Conservation (phyloP, 2,329 filamentous ascomycete genomes). For the Aspergillus aculeatus region DNA sequence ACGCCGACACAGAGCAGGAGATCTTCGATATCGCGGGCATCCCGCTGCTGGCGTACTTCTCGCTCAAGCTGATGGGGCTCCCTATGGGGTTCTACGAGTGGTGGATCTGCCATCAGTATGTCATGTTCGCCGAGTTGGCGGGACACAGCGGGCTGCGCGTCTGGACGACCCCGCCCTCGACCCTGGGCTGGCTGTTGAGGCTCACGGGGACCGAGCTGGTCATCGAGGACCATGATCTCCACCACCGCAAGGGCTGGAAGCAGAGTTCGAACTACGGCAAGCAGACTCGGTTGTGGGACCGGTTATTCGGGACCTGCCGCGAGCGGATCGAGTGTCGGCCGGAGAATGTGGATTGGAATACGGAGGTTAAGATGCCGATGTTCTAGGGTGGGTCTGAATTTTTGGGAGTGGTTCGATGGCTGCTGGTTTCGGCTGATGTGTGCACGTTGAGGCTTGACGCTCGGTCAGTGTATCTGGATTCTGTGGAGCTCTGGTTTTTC, state of each 20-base stretch:
- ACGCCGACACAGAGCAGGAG: conserved; percentile 46
- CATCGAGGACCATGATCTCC: conserved; percentile 46
- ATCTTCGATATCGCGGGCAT: conserved; percentile 46
- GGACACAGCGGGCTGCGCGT: conserved; percentile 32
- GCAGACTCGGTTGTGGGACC: conserved; percentile 42
- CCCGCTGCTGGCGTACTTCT: conserved; percentile 41
- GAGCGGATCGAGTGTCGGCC: conserved; percentile 37
- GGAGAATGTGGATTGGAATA: conserved; percentile 34
- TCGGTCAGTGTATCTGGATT: too few species aligned
- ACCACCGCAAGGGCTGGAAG: conserved; percentile 41
- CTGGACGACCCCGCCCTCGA: conserved; percentile 34
- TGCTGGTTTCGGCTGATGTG: not conserved
- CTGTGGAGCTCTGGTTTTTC: too few species aligned
- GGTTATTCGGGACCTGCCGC: conserved; percentile 36
- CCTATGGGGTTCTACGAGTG: conserved; percentile 50
- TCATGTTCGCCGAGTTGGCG: conserved; percentile 37
- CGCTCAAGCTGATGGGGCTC: conserved; percentile 37
- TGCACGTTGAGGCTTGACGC: too few species aligned
- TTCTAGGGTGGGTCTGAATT: conserved; percentile 13
- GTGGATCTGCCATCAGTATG: conserved; percentile 49
- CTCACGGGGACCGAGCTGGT: conserved; percentile 38
- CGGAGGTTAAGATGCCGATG: conserved; percentile 29
- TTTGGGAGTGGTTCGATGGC: not conserved
- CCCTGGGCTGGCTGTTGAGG: conserved; percentile 36
- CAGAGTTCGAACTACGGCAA: conserved; percentile 43